A percentile compares a stretch with the other conserved stretches of the same genome.
Evolutionary conservation across 2,329 filamentous ascomycete genomes (phyloP).

Genomic region (Xylariomycetidae sp.): DNA sequence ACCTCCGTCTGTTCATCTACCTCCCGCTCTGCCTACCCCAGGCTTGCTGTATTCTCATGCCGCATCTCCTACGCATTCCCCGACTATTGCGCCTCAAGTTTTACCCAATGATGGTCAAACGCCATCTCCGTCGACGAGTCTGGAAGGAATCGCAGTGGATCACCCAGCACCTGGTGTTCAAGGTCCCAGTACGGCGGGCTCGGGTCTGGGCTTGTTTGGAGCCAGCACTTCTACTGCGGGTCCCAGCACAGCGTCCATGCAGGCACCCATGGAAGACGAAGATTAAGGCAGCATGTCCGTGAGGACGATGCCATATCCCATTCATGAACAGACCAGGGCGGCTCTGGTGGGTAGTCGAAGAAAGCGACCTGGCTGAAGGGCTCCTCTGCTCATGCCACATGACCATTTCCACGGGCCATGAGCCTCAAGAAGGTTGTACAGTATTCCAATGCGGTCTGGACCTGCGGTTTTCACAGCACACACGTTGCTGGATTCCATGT

Average conservation of each 20-base stretch:
- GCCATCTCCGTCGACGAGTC: conserved; percentile 1
- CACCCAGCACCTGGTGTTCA: conserved; percentile 3
- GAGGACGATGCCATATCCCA: too few relatives aligned
- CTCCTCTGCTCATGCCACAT: too few relatives aligned
- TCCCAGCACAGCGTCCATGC: conserved; percentile 24
- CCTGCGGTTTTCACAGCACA: too few relatives aligned
- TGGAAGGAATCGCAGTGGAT: conserved; percentile 3
- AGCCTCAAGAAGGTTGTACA: too few relatives aligned
- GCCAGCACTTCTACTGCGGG: conserved; percentile 11
- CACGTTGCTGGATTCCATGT: too few relatives aligned
- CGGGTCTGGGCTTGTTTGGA: conserved; percentile 17
- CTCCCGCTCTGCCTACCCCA: not conserved
- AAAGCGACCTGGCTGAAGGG: too few relatives aligned
- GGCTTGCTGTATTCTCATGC: not conserved
- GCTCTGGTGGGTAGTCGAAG: too few relatives aligned
- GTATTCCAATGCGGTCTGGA: too few relatives aligned
- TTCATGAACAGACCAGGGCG: too few relatives aligned
- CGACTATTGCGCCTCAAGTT: not conserved
- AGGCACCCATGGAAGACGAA: conserved; percentile 12
- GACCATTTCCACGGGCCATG: too few relatives aligned
- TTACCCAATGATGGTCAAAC: not conserved
- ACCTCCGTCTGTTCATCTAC: conserved; percentile 13
- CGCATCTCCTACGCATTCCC: not conserved
- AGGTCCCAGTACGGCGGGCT: conserved; percentile 21
- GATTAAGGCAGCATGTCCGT: too few relatives aligned